Evolutionary conservation across 2,329 filamentous ascomycete genomes (phyloP), one percentile per base, ranked within the genome.

Genomic region (Fusarium sterilihyphosum): DNA sequence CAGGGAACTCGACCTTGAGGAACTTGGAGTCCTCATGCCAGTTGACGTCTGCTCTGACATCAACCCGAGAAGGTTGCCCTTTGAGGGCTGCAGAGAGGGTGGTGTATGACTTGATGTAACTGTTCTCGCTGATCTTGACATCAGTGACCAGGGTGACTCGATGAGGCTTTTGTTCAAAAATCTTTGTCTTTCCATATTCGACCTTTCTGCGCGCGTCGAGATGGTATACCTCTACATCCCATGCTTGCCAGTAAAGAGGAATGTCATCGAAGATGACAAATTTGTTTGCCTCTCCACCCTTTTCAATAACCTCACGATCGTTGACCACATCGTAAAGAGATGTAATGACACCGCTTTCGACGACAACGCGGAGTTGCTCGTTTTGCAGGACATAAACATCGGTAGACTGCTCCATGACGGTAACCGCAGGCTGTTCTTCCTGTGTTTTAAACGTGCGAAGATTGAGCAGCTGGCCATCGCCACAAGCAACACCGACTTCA

Each of bases 11-110:
- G 58, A 98, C 96, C 87, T 99, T 99, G 80, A 99, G 89, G 87
- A 98, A 98, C 81, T 96, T 97, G 92, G 96, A 98, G 18, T 91
- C 94, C 83, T 99, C 96, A 76, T 92, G 93, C 96, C 96, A 99
- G 80, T 98, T 94, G n/a, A 98, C 94, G 76, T 97, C 94, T 58
- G 92, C 93, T 46, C 91, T 88, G 73, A 96, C 91, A 74, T 97
- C 93, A 22, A 98, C 89, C 73, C 91, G 92, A 1, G 92, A 92
- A 17, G 78, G 74, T 49, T 83, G 78, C 44, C 90, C 89, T 58
- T 90, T 86, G 26, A 93, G 84, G 20, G 91, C 89, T 3, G 94
- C 93, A 6, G 91, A 88, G 26, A 99, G 88, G 65, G 90, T 95
- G 78, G 98, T 93, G 26, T 93, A 95, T 1, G 94, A 96, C 82